These are phyloP conservation scores for Magnaporthiopsis rhizophila DNA, from an alignment of 2,329 filamentous ascomycete genomes.

Conservation along the genomic window DNA sequence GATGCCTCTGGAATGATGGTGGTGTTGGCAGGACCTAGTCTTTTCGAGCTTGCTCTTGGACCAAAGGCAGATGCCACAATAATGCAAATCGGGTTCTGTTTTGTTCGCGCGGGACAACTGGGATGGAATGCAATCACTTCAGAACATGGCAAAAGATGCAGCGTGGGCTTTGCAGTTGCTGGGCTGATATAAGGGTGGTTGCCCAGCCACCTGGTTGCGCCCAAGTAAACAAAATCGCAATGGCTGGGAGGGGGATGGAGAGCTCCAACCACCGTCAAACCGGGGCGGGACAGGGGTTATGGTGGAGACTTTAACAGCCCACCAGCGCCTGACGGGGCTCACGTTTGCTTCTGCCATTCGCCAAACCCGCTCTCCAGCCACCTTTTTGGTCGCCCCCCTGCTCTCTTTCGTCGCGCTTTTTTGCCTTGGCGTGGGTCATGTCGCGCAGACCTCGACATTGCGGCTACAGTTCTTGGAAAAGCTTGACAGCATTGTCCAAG, in stretches of 20 bases:
- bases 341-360: neutral
- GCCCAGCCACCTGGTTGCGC: slow-evolving; percentile 37
- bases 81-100: no score
- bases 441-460: neutral
- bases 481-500: no score
- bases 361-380: neutral
- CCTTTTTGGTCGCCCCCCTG: neutral
- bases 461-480: no score
- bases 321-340: slow-evolving; percentile 15
- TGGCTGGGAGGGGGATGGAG: slow-evolving; percentile 7
- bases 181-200: slow-evolving; percentile 32
- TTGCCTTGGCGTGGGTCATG: neutral
- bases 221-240: slow-evolving; percentile 27
- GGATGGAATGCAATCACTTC: neutral
- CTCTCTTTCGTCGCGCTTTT: neutral
- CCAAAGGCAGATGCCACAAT: no score
- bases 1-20: neutral
- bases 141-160: neutral
- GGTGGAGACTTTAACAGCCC: neutral
- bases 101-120: neutral
- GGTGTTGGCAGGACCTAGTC: neutral
- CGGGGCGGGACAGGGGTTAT: slow-evolving; percentile 7
- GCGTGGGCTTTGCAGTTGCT: neutral
- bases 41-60: neutral
- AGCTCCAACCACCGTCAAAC: slow-evolving; percentile 9